These are phyloP conservation scores for Sporothrix variecibatus DNA, from an alignment of 2,329 filamentous ascomycete species.

Conservation along the genomic window DNA sequence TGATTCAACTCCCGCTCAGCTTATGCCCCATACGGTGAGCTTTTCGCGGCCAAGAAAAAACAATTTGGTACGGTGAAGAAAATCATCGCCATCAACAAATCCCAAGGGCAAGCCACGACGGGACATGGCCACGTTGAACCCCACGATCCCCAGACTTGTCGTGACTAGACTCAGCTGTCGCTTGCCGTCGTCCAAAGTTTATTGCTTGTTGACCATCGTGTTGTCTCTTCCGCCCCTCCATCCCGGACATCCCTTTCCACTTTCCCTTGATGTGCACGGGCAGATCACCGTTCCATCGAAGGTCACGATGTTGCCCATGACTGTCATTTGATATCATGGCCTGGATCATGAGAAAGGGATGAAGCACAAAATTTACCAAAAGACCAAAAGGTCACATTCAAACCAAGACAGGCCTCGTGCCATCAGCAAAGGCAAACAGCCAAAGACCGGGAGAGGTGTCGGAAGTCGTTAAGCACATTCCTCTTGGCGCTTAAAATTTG, in stretches of 20 bases:
- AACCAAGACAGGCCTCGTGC: background rate
- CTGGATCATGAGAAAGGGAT: background rate
- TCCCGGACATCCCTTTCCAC: background rate
- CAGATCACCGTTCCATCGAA: background rate
- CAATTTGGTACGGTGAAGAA: background rate
- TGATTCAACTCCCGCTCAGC: slow-evolving; percentile 6
- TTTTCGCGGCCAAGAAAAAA: background rate
- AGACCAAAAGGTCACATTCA: background rate
- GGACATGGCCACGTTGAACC: background rate
- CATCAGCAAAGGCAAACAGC: too few species aligned
- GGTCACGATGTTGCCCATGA: background rate
- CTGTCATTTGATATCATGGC: background rate
- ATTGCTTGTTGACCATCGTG: background rate
- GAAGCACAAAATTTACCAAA: background rate
- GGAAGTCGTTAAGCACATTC: background rate
- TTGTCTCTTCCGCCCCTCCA: background rate
- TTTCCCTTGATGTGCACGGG: background rate
- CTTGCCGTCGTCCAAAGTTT: background rate
- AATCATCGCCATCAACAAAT: background rate
- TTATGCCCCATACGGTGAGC: background rate
- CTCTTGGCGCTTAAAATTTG: background rate
- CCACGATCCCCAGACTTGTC: background rate
- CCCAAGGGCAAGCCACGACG: background rate
- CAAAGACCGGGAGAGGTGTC: too few species aligned
- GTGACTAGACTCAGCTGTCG: background rate